phyloP scores from a whole-genome alignment of 1,284 basidiomycete species.

The Athelia sp. region DNA sequence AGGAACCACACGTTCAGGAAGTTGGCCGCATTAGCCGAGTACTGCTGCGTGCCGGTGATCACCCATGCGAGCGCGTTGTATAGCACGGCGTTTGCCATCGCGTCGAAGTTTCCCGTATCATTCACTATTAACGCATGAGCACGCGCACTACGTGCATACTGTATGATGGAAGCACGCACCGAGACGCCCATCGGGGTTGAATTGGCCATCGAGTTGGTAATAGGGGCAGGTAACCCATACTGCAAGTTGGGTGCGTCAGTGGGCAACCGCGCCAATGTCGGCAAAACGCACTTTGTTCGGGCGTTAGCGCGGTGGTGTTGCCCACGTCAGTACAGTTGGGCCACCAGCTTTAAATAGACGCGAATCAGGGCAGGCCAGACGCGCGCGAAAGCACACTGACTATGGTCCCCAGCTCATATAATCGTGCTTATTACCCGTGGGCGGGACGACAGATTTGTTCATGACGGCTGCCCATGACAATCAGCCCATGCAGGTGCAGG shows the following conservation, averaged over 20 bases:
- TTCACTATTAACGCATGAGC: neutral
- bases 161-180: neutral
- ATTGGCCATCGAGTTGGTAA: conserved; percentile 23
- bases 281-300: conserved; percentile 34
- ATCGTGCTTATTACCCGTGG: conserved; percentile 41
- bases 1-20: conserved; percentile 60
- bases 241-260: conserved; percentile 1
- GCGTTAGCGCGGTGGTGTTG: conserved; percentile 41
- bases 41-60: conserved; percentile 31
- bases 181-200: conserved; percentile 26
- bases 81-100: neutral
- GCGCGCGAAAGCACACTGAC: conserved; percentile 11
- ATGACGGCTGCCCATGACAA: conserved; percentile 30
- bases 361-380: no score
- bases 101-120: neutral
- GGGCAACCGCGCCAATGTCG: neutral
- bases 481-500: neutral
- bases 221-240: conserved; percentile 23
- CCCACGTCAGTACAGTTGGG: conserved; percentile 46
- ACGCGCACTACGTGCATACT: no score
- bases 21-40: conserved; percentile 31
- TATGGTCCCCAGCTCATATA: conserved; percentile 56
- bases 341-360: conserved; percentile 43
- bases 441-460: conserved; percentile 32
- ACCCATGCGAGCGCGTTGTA: conserved; percentile 58